Conservation (phyloP, 352 stramenopile genomes). For the Phytophthora kernoviae region DNA sequence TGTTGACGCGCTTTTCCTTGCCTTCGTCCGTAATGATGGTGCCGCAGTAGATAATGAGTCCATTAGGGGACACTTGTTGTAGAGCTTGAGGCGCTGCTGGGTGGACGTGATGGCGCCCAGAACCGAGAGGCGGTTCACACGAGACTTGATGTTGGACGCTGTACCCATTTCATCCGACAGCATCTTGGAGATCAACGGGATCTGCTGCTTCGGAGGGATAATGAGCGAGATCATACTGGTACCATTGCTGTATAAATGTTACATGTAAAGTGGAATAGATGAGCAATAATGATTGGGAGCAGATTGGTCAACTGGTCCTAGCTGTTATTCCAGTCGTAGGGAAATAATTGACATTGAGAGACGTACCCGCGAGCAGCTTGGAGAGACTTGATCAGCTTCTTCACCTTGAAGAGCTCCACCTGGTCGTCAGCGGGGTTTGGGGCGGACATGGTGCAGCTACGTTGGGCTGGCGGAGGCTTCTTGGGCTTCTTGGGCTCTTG, state of each 20-base stretch:
- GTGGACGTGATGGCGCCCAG: constrained; percentile 99
- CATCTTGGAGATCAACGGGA: constrained; percentile 98
- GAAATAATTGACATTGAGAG: background rate
- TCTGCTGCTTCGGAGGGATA: constrained; percentile 98
- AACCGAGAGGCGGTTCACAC: constrained; percentile 98
- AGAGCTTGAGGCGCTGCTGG: constrained; percentile 99
- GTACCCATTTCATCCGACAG: constrained; percentile 99
- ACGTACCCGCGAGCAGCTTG: constrained; percentile 82
- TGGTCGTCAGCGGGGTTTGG: constrained; percentile 85
- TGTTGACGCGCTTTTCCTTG: constrained; percentile 99
- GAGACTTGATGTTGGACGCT: constrained; percentile 99
- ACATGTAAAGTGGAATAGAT: background rate
- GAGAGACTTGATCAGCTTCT: constrained; percentile 99
- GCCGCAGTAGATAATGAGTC: constrained; percentile 99
- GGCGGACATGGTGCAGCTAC: constrained; percentile 31
- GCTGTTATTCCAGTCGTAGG: background rate
- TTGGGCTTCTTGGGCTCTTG: constrained; percentile 17
- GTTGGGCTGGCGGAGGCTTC: background rate
- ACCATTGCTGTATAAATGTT: constrained; percentile 96
- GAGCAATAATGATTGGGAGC: constrained; percentile 9
- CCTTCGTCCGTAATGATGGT: constrained; percentile 99
- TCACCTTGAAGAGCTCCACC: constrained; percentile 99
- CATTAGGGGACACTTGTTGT: constrained; percentile 97
- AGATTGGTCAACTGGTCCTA: background rate
- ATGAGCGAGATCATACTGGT: constrained; percentile 99